A percentile compares a stretch with the other conserved stretches of the same genome.
phyloP scores from a whole-genome alignment of 116 monocot genomes.

The Posidonia oceanica region DNA sequence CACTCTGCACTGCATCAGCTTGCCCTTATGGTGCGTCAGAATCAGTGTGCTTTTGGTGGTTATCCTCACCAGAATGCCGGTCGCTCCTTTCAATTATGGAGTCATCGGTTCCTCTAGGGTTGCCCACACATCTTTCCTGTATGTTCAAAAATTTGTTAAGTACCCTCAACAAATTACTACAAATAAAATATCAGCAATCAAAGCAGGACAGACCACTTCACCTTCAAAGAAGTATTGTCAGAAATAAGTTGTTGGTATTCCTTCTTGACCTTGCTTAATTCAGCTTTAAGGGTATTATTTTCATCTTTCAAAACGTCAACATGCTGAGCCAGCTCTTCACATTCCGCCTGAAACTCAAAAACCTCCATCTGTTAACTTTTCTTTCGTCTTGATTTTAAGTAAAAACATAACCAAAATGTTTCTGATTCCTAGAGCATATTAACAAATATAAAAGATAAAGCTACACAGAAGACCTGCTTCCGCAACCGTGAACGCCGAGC shows the following conservation, averaged over 20 bases:
- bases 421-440: background rate
- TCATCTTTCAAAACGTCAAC: slow-evolving; percentile 81
- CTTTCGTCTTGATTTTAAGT: background rate
- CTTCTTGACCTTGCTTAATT: slow-evolving; percentile 49
- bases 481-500: slow-evolving; percentile 91
- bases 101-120: slow-evolving; percentile 23
- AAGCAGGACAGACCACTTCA: slow-evolving; percentile 7
- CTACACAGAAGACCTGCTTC: slow-evolving; percentile 65
- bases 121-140: slow-evolving; percentile 56
- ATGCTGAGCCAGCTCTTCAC: slow-evolving; percentile 82
- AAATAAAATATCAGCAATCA: background rate
- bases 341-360: slow-evolving; percentile 61
- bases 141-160: slow-evolving; percentile 7
- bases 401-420: background rate
- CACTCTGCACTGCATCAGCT: slow-evolving; percentile 17
- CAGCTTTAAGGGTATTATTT: slow-evolving; percentile 65
- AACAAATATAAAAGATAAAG: background rate
- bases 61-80: slow-evolving; percentile 16
- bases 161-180: background rate
- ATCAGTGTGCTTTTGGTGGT: slow-evolving; percentile 17
- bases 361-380: slow-evolving; percentile 1
- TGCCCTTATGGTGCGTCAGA: slow-evolving; percentile 18
- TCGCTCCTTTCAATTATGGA: slow-evolving; percentile 24
- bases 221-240: slow-evolving; percentile 79
- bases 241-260: slow-evolving; percentile 73